Evolutionary conservation across 1,284 basidiomycete genomes (phyloP), one percentile per base, ranked within the genome.

Genomic region (Flammula alnicola): DNA sequence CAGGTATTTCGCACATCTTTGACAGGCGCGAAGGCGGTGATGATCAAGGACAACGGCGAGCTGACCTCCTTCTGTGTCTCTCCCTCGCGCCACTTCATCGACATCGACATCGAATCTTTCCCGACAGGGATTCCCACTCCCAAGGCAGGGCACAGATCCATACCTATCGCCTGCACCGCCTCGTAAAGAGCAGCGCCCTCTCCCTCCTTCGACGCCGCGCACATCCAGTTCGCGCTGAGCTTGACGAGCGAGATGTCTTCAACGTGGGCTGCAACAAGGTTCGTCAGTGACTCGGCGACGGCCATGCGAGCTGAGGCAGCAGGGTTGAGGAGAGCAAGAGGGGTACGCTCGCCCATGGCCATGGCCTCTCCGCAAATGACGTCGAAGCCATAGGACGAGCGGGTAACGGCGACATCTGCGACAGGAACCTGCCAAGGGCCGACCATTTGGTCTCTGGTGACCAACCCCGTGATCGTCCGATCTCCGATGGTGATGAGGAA

Each of bases 81-180:
- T 6, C 77, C 77, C 22, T 88, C 70, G 45, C 67, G 79, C 96
- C 96, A 99, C 61, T 87, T 90, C 96, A 98, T 99, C 53, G 91
- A 90, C 96, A 99, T 99, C 26, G 93, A 95, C 97, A 99, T 98
- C 3, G 95, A 98, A 70, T 99, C 96, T 73, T 99, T 99, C 25
- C 97, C 96, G 27, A 99, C 96, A 0, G 96, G 97, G 44, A 99
- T 94, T 19, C 94, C 91, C 17, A 99, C 76, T 9, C 96, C 95
- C 10, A 99, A 81, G 17, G 84, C 84, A n/a, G 96, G 95, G 69
- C 97, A 99, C 9, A 99, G 76, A 54, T 97, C 93, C 75, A 96
- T 80, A 8, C 97, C 96, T 40, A 99, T 83, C 2, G 97, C 93
- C 55, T 89, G 74, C 5, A 98, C 97, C 14, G 95, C 96, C 55